Conservation (phyloP, 768 basidiomycete species). For the Pluteus cervinus region DNA sequence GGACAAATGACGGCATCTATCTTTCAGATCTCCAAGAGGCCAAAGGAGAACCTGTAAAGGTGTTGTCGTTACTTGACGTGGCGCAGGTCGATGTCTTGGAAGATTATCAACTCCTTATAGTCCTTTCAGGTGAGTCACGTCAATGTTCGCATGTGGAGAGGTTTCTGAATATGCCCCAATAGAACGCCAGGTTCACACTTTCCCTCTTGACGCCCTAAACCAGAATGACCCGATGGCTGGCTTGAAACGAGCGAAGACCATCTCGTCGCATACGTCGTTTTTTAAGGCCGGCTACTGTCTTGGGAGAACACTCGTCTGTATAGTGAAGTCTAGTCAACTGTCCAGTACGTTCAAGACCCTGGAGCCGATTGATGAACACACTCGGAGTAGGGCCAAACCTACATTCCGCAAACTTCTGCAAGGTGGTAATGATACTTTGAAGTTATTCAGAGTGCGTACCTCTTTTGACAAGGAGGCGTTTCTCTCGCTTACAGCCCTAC, state of each 20-base stretch:
- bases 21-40: slow-evolving; percentile 79
- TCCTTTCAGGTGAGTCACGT: slow-evolving; percentile 78
- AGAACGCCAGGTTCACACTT: slow-evolving; percentile 96
- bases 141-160: neutral
- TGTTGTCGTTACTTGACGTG: slow-evolving; percentile 84
- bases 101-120: slow-evolving; percentile 91
- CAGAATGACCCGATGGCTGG: slow-evolving; percentile 87
- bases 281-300: slow-evolving; percentile 96
- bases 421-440: slow-evolving; percentile 91
- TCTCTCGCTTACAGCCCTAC: slow-evolving; percentile 6
- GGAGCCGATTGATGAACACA: slow-evolving; percentile 89
- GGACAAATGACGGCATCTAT: slow-evolving; percentile 97
- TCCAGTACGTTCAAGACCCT: slow-evolving; percentile 97
- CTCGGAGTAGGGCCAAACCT: slow-evolving; percentile 74
- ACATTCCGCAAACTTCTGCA: slow-evolving; percentile 95
- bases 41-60: slow-evolving; percentile 80
- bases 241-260: slow-evolving; percentile 88
- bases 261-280: slow-evolving; percentile 94
- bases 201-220: slow-evolving; percentile 90
- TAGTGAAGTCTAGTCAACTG: slow-evolving; percentile 91
- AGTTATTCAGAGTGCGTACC: slow-evolving; percentile 72
- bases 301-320: slow-evolving; percentile 87
- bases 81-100: slow-evolving; percentile 95
- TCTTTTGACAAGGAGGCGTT: neutral
- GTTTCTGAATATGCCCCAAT: slow-evolving; percentile 4